phyloP scores from a whole-genome alignment of 768 basidiomycete genomes.

The Pleurotus tuber-regium region DNA sequence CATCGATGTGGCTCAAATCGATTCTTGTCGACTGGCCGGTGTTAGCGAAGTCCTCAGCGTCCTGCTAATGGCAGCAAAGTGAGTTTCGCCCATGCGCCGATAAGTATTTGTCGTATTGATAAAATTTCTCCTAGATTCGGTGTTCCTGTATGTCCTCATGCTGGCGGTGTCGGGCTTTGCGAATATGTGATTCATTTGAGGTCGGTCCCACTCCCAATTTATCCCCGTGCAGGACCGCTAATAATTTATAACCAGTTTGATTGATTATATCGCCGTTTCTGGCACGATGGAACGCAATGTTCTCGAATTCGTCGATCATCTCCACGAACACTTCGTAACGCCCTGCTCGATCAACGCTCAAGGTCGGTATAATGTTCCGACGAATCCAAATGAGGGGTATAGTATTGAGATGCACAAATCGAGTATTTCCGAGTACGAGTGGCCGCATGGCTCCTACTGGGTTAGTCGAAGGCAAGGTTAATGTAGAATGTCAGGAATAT shows the following conservation, averaged over 20 bases:
- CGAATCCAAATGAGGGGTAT: constrained; percentile 74
- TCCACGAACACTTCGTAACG: constrained; percentile 91
- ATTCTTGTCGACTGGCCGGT: constrained; percentile 90
- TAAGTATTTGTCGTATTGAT: no score
- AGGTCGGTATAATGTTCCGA: constrained; percentile 88
- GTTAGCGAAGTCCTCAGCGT: constrained; percentile 93
- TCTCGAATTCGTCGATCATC: constrained; percentile 85
- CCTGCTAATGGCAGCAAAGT: constrained; percentile 89
- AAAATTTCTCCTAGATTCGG: constrained; percentile 75
- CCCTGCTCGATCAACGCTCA: constrained; percentile 84
- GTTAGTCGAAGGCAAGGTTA: constrained; percentile 22
- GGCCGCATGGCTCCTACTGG: constrained; percentile 88
- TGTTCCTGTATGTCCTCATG: constrained; percentile 88
- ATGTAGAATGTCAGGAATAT: no score
- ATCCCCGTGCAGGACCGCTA: neutral
- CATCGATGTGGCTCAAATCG: constrained; percentile 94
- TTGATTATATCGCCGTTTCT: constrained; percentile 91
- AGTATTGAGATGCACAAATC: constrained; percentile 86
- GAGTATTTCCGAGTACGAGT: constrained; percentile 82
- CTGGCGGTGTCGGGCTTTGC: constrained; percentile 91
- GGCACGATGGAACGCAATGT: constrained; percentile 94
- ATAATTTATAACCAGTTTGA: constrained; percentile 48
- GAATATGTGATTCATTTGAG: constrained; percentile 88
- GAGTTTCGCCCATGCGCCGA: constrained; percentile 15
- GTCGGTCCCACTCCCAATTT: constrained; percentile 26